Percentiles rank a stretch among this genome's conserved stretches.
These are phyloP conservation scores for Somion occarium DNA, from an alignment of 1,284 basidiomycete species.

Conservation along the genomic window DNA sequence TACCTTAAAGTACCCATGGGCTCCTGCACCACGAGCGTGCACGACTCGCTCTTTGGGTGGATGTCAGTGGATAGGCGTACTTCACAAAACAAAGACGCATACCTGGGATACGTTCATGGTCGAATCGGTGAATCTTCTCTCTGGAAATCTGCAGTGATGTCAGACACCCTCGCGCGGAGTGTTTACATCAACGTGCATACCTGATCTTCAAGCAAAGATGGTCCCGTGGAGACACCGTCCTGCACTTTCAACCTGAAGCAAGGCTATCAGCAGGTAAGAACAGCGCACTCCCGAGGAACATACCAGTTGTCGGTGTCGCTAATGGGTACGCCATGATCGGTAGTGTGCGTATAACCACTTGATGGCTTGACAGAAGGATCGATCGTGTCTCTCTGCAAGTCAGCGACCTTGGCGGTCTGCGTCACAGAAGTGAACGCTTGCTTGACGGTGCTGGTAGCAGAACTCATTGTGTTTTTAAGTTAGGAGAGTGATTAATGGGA, in stretches of 20 bases:
- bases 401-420: slow-evolving; percentile 37
- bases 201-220: slow-evolving; percentile 63
- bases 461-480: slow-evolving; percentile 14
- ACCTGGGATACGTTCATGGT: slow-evolving; percentile 85
- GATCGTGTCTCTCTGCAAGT: slow-evolving; percentile 41
- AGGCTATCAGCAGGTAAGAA: slow-evolving; percentile 4
- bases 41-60: slow-evolving; percentile 35
- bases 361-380: slow-evolving; percentile 27
- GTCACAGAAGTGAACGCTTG: slow-evolving; percentile 24
- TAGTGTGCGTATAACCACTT: slow-evolving; percentile 41
- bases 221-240: slow-evolving; percentile 40
- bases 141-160: slow-evolving; percentile 36
- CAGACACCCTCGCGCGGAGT: background rate
- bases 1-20: slow-evolving; percentile 73
- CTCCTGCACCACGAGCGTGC: slow-evolving; percentile 77
- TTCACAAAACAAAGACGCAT: background rate
- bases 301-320: slow-evolving; percentile 65
- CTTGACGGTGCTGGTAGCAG: slow-evolving; percentile 16
- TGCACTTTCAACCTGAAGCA: slow-evolving; percentile 47
- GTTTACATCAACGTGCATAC: slow-evolving; percentile 5
- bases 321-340: slow-evolving; percentile 57
- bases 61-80: background rate
- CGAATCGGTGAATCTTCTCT: slow-evolving; percentile 74
- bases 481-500: background rate
- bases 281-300: slow-evolving; percentile 12